Conservation (phyloP, 1,284 basidiomycete genomes). For the Trichosporon inkin region DNA sequence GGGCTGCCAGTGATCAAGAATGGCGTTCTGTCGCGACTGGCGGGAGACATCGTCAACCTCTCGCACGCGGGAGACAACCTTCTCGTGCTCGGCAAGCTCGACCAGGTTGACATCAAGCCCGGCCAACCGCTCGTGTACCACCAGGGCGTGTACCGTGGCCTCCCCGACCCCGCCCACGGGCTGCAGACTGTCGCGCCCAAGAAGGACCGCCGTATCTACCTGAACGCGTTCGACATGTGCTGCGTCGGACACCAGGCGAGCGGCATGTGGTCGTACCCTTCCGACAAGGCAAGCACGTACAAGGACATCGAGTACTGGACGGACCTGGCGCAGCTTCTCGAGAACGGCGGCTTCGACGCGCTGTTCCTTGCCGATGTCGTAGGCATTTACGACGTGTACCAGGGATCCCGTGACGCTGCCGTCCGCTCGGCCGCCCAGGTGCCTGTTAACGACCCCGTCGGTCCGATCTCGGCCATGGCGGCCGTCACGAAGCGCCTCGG, state of each 20-base stretch:
- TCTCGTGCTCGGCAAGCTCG: constrained; percentile 13
- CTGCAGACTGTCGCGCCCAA: neutral
- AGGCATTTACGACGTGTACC: constrained; percentile 22
- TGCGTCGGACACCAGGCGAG: constrained; percentile 21
- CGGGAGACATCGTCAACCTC: constrained; percentile 15
- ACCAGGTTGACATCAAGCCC: constrained; percentile 2
- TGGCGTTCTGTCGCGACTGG: constrained; percentile 13
- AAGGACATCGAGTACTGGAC: constrained; percentile 24
- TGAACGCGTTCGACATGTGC: constrained; percentile 23
- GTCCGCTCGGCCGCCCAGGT: constrained; percentile 16
- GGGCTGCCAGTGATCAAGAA: constrained; percentile 12
- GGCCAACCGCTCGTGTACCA: constrained; percentile 20
- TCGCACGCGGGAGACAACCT: constrained; percentile 21
- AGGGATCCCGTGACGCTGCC: constrained; percentile 17
- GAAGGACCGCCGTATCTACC: constrained; percentile 14
- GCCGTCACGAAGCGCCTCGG: constrained; percentile 20
- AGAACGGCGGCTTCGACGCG: constrained; percentile 15
- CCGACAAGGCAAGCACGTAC: constrained; percentile 18
- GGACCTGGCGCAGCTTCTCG: constrained; percentile 15
- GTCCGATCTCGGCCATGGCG: constrained; percentile 20
- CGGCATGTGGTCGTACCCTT: constrained; percentile 18
- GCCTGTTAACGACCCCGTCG: constrained; percentile 19
- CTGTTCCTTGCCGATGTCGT: constrained; percentile 22
- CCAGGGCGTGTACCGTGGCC: constrained; percentile 14
- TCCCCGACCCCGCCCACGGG: neutral